These are phyloP conservation scores for Juncus effusus DNA, from an alignment of 176 grass and related monocot species.

Conservation along the genomic window DNA sequence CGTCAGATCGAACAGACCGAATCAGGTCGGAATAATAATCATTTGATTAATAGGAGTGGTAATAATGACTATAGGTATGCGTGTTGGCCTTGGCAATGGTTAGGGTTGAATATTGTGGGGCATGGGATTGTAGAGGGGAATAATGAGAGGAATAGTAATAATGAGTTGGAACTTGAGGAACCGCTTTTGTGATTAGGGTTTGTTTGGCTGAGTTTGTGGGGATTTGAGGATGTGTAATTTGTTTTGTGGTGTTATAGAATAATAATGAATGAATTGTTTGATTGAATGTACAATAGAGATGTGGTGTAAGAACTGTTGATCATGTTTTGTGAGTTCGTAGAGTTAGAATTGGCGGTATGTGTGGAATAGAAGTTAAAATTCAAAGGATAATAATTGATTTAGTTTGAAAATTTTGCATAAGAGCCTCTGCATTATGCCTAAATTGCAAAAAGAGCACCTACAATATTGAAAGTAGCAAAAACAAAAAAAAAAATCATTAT, in stretches of 20 bases:
- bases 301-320: too few relatives aligned
- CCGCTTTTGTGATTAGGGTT: constrained; percentile 52
- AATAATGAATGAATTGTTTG: constrained; percentile 15
- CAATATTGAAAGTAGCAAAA: too few relatives aligned
- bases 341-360: too few relatives aligned
- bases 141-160: constrained; percentile 38
- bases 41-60: constrained; percentile 28
- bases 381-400: too few relatives aligned
- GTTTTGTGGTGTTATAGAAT: neutral
- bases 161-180: constrained; percentile 92
- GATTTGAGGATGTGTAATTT: constrained; percentile 4
- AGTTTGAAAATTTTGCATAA: too few relatives aligned
- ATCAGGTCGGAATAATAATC: constrained; percentile 5
- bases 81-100: constrained; percentile 99
- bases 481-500: too few relatives aligned
- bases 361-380: too few relatives aligned
- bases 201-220: too few relatives aligned
- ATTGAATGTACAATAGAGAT: neutral
- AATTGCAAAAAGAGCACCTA: too few relatives aligned
- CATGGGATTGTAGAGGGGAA: constrained; percentile 32
- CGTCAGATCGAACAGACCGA: constrained; percentile 73
- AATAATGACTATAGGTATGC: constrained; percentile 56
- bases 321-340: too few relatives aligned
- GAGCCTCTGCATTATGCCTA: too few relatives aligned
- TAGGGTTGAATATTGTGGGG: constrained; percentile 71